Evolutionary conservation across 805 yeast species (phyloP).

Genomic region (Wickerhamomyces pijperi): DNA sequence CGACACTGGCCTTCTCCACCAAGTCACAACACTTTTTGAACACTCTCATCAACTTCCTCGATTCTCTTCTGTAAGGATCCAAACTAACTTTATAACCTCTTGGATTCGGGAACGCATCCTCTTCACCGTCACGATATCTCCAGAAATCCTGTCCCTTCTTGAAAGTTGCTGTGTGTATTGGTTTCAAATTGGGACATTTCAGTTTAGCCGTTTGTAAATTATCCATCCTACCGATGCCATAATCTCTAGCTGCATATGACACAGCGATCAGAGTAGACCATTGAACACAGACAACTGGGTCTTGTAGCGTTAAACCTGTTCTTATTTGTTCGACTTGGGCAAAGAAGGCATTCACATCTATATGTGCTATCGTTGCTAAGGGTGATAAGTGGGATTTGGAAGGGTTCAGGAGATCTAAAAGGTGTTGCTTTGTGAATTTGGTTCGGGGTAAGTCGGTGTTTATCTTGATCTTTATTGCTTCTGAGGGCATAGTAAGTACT

Average conservation of each 20-base stretch:
- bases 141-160: constrained; percentile 77
- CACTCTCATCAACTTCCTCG: constrained; percentile 63
- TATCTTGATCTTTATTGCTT: too few species aligned
- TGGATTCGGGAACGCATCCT: constrained; percentile 42
- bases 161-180: constrained; percentile 92
- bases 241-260: constrained; percentile 78
- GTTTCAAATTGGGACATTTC: constrained; percentile 66
- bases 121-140: constrained; percentile 46
- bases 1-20: constrained; percentile 92
- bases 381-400: constrained; percentile 48
- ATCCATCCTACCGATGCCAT: constrained; percentile 74
- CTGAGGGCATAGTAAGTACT: too few species aligned
- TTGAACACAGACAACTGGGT: constrained; percentile 90
- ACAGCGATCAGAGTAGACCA: constrained; percentile 90
- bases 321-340: constrained; percentile 88
- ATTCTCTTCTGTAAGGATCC: constrained; percentile 85
- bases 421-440: constrained; percentile 34
- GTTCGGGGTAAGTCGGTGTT: too few species aligned
- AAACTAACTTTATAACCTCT: constrained; percentile 70
- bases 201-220: constrained; percentile 51
- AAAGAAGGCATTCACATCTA: constrained; percentile 91
- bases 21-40: constrained; percentile 50
- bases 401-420: constrained; percentile 35
- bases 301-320: constrained; percentile 48
- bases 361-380: constrained; percentile 68